These are phyloP conservation scores for Aureobasidium lini DNA, from an alignment of 2,329 filamentous ascomycete species.

Conservation along the genomic window DNA sequence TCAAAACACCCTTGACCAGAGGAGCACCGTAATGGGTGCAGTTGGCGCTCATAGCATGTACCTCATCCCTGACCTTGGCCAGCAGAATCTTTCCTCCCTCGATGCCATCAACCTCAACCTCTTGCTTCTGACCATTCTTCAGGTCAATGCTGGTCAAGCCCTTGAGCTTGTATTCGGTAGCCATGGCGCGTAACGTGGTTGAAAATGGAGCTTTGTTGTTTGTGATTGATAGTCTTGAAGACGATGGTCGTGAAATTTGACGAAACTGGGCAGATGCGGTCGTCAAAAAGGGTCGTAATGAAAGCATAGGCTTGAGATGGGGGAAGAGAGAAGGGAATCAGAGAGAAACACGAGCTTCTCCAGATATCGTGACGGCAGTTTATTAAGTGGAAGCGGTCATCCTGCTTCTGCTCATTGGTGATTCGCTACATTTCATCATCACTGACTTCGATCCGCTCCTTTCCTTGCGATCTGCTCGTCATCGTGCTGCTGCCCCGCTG, in stretches of 20 bases:
- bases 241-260: constrained; percentile 2
- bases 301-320: constrained; percentile 11
- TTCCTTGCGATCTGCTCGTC: constrained; percentile 2
- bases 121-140: constrained; percentile 73
- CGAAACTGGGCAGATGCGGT: constrained; percentile 8
- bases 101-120: constrained; percentile 85
- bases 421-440: constrained; percentile 10
- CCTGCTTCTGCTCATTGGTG: not conserved
- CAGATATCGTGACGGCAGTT: not conserved
- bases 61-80: constrained; percentile 65
- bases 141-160: constrained; percentile 66
- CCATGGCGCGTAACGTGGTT: constrained; percentile 30
- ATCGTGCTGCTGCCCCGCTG: constrained; percentile 1
- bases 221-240: not conserved
- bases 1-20: constrained; percentile 75
- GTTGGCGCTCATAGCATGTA: constrained; percentile 73
- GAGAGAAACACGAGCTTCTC: not conserved
- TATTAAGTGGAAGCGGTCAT: constrained; percentile 3
- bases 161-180: constrained; percentile 57
- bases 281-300: constrained; percentile 12
- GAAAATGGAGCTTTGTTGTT: constrained; percentile 17
- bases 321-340: not conserved
- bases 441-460: not conserved
- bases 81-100: constrained; percentile 80
- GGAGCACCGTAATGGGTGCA: constrained; percentile 93